Evolutionary conservation across 1,139 yeast genomes (phyloP), one percentile per base, ranked within the genome.

Genomic region (Candida sanyaensis): DNA sequence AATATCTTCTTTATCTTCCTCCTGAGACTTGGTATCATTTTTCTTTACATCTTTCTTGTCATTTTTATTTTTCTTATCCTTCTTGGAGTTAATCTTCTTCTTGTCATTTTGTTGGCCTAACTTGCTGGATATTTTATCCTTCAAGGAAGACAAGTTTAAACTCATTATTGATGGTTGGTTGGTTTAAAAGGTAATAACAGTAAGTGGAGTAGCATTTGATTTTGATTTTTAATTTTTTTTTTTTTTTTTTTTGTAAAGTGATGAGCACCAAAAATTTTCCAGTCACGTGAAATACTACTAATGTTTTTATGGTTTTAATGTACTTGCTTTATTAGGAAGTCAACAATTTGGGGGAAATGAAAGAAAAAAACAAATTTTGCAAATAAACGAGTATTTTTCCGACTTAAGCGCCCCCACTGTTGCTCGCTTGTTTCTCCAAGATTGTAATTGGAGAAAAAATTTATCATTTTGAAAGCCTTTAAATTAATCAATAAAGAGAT

Each of bases 51-150:
- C 52, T 50, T 57, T 54, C 51, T 56, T 51, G 50, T 58, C 41
- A 42, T 47, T 54, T 49, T 59, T 51, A 42, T 53, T 53, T 41
- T 62, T 64, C 50, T 59, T 61, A 41, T 49, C 60, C 42, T 57
- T 55, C 46, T 59, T 60, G 33, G 53, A 28, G 10, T 13, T 33
- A 5, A 2, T 39, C 10, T 29, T 37, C 8, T 23, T 26, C 11
- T 31, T 31, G 24, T 29, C 52, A 31, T 55, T 59, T 50, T 62
- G 60, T 36, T 59, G 63, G 46, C 64, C 63, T 55, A 79, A 63
- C 59, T 79, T 77, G 51, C 63, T 69, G 39, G 84, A 67, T 46
- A 84, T 80, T 66, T 78, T 83, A 56, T 80, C 86, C 65, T 77
- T 81, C 63, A 83, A 69, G 42, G 84, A 77, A 46, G 83, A 63